Evolutionary conservation across 352 stramenopile genomes (phyloP), one percentile per base, ranked within the genome.

Genomic region (Blastocystis sp.): DNA sequence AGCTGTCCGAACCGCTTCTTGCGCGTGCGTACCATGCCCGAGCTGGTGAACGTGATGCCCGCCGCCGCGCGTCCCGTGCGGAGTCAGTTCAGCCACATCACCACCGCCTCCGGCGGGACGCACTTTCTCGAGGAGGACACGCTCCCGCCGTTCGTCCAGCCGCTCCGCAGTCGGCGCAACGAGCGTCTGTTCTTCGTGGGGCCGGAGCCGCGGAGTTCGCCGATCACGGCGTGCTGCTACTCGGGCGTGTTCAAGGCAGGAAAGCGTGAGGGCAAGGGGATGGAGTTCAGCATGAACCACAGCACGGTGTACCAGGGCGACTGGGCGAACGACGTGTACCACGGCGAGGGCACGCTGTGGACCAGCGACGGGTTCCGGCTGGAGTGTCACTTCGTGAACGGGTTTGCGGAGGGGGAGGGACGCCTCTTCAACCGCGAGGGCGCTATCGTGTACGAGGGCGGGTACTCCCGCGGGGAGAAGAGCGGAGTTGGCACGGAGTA

Each of bases 301-400:
- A 26, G 66, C 31, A 66, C 29, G 35, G 74, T 89, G 4, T 89
- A 89, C 45, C 16, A 89, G 67, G 79, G 79, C 29, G 19, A 45
- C 9, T 89, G 79, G 79, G 26, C 12, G 60, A 41, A 79, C 24
- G 79, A 70, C 16, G 21, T 13, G 12, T 80, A 80, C 39, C 31
- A 60, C 26, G 79, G 79, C 31, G 60, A 89, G n/a, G 79, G 79
- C 16, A 61, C 62, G 19, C 50, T 80, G 29, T 80, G 79, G 63
- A 35, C 31, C 16, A 31, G 29, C 1, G 50, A 85, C 60, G 74
- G 74, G 2, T 41, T n/a, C 10, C 74, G 50, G 9, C 31, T 70
- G 24, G 60, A 85, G 26, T 51, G 74, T 37, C 51, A 1, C 3
- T 85, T 85, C 45, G 50, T 69, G 24, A n/a, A 69, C 45, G 74